These are phyloP conservation scores for Chlamydomonas sp. DNA, from an alignment of 139 green algal species.

Conservation along the genomic window DNA sequence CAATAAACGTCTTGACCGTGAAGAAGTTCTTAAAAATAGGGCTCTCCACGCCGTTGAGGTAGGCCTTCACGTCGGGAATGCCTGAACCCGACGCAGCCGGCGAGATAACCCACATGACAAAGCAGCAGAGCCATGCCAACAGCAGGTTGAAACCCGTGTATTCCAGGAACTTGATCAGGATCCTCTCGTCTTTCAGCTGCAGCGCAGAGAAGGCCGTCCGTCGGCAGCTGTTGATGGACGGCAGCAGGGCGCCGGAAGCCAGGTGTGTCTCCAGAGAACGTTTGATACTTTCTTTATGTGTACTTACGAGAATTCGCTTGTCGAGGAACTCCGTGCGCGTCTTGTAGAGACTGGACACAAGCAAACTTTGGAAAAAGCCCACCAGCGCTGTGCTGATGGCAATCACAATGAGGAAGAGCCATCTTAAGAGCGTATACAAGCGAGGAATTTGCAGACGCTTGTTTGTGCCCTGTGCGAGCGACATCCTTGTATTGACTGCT, in stretches of 20 bases:
- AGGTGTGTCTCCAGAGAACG: not conserved
- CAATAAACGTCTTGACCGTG: constrained; percentile 67
- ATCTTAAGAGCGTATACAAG: constrained; percentile 51
- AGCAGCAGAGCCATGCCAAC: constrained; percentile 54
- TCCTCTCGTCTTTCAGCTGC: constrained; percentile 45
- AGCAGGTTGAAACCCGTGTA: constrained; percentile 59
- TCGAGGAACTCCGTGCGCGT: constrained; percentile 38
- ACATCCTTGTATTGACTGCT: no score
- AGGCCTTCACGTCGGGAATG: constrained; percentile 73
- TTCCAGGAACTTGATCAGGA: constrained; percentile 54
- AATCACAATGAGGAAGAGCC: constrained; percentile 55
- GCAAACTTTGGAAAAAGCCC: constrained; percentile 65
- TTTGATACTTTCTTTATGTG: constrained; percentile 2
- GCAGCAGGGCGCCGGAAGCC: not conserved
- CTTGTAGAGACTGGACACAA: constrained; percentile 63
- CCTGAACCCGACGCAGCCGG: constrained; percentile 64
- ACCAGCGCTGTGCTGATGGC: constrained; percentile 57
- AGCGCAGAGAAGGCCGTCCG: not conserved
- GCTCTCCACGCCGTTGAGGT: constrained; percentile 63
- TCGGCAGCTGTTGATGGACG: not conserved
- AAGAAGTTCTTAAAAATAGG: constrained; percentile 69
- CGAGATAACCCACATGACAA: constrained; percentile 61
- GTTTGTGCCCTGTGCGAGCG: no score
- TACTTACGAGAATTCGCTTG: constrained; percentile 41
- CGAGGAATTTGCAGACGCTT: constrained; percentile 37